Percentiles rank a stretch among this genome's conserved stretches.
These are phyloP conservation scores for Euphrasia confusa DNA, from an alignment of 257 asterid species.

Conservation along the genomic window DNA sequence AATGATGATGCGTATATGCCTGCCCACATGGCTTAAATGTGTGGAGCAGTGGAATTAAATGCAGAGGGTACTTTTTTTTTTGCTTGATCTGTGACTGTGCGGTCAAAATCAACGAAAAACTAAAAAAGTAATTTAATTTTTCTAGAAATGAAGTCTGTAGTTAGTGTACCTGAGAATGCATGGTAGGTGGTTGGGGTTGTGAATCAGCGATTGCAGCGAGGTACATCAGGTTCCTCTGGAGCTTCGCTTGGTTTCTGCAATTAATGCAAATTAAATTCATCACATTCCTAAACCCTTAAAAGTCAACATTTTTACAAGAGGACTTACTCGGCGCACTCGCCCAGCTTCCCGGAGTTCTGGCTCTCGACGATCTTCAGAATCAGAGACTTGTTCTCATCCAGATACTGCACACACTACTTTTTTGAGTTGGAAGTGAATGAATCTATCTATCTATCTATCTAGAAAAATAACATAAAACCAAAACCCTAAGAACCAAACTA, in stretches of 20 bases:
- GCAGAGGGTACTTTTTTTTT: not conserved
- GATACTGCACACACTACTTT: slow-evolving; percentile 45
- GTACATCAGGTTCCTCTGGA: slow-evolving; percentile 91
- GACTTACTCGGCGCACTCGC: slow-evolving; percentile 87
- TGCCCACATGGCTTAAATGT: not conserved
- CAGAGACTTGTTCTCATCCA: slow-evolving; percentile 95
- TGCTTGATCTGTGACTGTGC: not conserved
- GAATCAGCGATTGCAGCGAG: slow-evolving; percentile 98
- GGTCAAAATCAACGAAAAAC: not conserved
- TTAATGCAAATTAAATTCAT: slow-evolving; percentile 14
- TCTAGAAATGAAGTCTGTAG: too few species aligned
- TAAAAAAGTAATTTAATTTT: too few species aligned
- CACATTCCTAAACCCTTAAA: too few species aligned
- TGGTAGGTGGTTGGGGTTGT: slow-evolving; percentile 79
- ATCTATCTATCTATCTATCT: too few species aligned
- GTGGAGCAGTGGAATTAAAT: too few species aligned
- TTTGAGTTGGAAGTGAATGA: not conserved
- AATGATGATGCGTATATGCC: too few species aligned
- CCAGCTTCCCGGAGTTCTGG: slow-evolving; percentile 89
- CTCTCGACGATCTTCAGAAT: slow-evolving; percentile 96
- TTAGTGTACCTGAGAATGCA: slow-evolving; percentile 98
- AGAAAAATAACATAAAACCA: too few species aligned
- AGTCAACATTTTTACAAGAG: too few species aligned
- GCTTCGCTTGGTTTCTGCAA: slow-evolving; percentile 73
- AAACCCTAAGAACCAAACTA: not conserved